These are phyloP conservation scores for Pseudogymnoascus destructans DNA, from an alignment of 2,329 filamentous ascomycete genomes.

Conservation along the genomic window DNA sequence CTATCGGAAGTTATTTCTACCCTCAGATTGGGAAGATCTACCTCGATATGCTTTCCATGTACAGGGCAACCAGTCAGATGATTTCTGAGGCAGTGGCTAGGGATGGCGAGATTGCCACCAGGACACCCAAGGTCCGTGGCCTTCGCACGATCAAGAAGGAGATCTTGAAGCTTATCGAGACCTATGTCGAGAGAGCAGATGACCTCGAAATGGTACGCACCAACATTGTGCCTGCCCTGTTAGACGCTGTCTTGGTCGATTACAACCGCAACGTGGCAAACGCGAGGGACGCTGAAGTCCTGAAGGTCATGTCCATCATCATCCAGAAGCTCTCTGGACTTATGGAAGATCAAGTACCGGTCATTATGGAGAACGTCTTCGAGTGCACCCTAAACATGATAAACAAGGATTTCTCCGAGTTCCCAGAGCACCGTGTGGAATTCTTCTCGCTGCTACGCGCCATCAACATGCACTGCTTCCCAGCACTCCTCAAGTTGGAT, in stretches of 20 bases:
- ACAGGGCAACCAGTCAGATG: slow-evolving; percentile 86
- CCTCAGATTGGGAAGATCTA: slow-evolving; percentile 97
- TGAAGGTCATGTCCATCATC: slow-evolving; percentile 95
- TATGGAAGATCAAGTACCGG: slow-evolving; percentile 97
- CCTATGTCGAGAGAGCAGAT: slow-evolving; percentile 95
- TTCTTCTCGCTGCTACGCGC: slow-evolving; percentile 95
- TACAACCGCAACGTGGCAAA: slow-evolving; percentile 96
- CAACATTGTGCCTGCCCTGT: slow-evolving; percentile 88
- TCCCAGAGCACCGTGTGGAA: slow-evolving; percentile 96
- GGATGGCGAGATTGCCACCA: slow-evolving; percentile 85
- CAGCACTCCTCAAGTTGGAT: slow-evolving; percentile 81
- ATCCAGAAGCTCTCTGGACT: slow-evolving; percentile 89
- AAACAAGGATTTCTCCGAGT: slow-evolving; percentile 99
- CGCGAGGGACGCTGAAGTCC: slow-evolving; percentile 87
- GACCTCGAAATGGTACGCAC: slow-evolving; percentile 85
- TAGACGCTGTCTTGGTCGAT: slow-evolving; percentile 87
- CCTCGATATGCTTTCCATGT: slow-evolving; percentile 98
- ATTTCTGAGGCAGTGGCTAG: slow-evolving; percentile 85
- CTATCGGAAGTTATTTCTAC: slow-evolving; percentile 94
- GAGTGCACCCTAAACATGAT: slow-evolving; percentile 99
- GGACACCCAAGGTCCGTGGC: slow-evolving; percentile 92
- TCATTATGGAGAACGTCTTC: slow-evolving; percentile 97
- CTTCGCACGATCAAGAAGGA: slow-evolving; percentile 98
- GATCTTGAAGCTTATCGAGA: slow-evolving; percentile 95
- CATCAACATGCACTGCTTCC: slow-evolving; percentile 97